Evolutionary conservation across 345 rosid species (phyloP).

Genomic region (Psidium friedrichsthalianum): DNA sequence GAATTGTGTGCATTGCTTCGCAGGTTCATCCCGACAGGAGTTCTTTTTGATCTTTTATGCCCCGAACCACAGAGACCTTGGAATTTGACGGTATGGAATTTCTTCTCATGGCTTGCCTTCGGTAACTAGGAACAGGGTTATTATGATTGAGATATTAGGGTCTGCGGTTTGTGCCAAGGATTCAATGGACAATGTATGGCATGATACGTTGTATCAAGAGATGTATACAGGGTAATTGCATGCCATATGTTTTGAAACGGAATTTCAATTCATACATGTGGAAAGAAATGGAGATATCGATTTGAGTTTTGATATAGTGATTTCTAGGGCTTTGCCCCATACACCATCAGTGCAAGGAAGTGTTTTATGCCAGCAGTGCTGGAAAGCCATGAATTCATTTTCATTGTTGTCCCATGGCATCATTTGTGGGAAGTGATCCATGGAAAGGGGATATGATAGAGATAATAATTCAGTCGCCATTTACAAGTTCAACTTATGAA

Average conservation of each 20-base stretch:
- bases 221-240: background rate
- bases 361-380: background rate
- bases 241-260: background rate
- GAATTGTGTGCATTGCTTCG: background rate
- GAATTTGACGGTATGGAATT: slow-evolving; percentile 68
- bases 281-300: background rate
- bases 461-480: background rate
- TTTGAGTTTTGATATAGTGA: background rate
- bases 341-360: background rate
- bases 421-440: background rate
- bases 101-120: background rate
- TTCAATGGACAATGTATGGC: background rate
- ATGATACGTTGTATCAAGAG: background rate
- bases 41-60: slow-evolving; percentile 85
- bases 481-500: background rate
- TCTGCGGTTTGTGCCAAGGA: background rate
- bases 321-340: background rate
- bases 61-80: slow-evolving; percentile 88
- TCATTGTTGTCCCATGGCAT: background rate
- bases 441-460: background rate
- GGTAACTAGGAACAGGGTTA: background rate
- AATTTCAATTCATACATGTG: background rate
- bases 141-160: background rate
- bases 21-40: slow-evolving; percentile 91
- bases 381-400: background rate